These are phyloP conservation scores for Lonicera japonica DNA, from an alignment of 129 eudicot species.

Conservation along the genomic window DNA sequence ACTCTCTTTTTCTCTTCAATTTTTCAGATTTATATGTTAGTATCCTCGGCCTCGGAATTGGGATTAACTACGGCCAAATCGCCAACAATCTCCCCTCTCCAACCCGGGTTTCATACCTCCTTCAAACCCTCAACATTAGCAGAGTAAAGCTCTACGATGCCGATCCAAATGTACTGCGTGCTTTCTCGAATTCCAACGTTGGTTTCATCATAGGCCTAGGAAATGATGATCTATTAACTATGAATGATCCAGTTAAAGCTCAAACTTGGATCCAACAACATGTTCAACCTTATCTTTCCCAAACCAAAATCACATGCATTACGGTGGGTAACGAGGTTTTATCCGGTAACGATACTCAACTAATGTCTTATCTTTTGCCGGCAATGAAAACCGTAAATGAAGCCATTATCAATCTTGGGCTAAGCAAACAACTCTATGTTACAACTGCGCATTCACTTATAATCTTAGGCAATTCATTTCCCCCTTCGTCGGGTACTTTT, in stretches of 20 bases:
- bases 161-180: constrained; percentile 65
- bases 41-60: constrained; percentile 55
- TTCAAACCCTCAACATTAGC: constrained; percentile 55
- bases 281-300: constrained; percentile 66
- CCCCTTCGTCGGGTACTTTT: constrained; percentile 83
- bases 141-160: constrained; percentile 88
- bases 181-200: constrained; percentile 59
- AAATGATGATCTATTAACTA: constrained; percentile 50
- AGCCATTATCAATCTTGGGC: constrained; percentile 64
- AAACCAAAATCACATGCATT: constrained; percentile 65
- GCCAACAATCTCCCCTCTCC: constrained; percentile 90
- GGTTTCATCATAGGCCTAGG: constrained; percentile 76
- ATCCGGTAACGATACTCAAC: constrained; percentile 35
- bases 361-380: constrained; percentile 49
- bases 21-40: constrained; percentile 33
- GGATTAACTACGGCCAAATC: constrained; percentile 84
- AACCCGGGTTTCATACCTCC: constrained; percentile 50
- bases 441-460: constrained; percentile 81
- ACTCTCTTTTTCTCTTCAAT: neutral
- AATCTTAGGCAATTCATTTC: constrained; percentile 58
- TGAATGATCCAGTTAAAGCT: constrained; percentile 62
- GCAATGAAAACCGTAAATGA: constrained; percentile 70
- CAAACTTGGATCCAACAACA: constrained; percentile 73
- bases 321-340: constrained; percentile 82
- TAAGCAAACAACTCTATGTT: constrained; percentile 51